Base-by-base conservation (phyloP, 257 asterid genomes). In the Dorcoceras hygrometricum region DNA sequence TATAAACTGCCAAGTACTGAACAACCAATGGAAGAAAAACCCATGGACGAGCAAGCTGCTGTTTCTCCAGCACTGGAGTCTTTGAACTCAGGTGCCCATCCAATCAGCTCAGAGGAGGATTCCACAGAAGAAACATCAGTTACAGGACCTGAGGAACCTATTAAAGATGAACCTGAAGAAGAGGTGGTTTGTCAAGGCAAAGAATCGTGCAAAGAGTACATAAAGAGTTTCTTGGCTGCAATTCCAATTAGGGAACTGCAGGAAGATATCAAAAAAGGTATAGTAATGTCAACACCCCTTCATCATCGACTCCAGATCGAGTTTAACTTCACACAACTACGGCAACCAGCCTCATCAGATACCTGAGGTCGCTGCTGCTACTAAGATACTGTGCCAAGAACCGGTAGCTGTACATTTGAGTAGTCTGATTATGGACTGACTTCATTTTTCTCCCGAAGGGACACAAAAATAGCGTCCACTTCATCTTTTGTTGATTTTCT, bases 241-340 rank as follows among this genome's bases (percentile, higher is more conserved):
- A 93, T 93, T 63, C 99, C 99, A 0, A 86, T 90, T 23, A 83
- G 99, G 65, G 99, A 93, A 74, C 85, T 93, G 54, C 88, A 86
- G 77, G 85, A 78, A 8, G 97, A 93, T 74, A 82, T 88, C 62
- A 90, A 86, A 85, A 90, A 82, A 70, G 99, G 99, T 32, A 64
- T 86, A 81, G 65, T 79, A 16, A 76, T 68, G 68, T 80, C 96
- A 31, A 78, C 87, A 0, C 95, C 90, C 7, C 79, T 93, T 73
- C 95, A 93, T 76, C 98, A 93, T 32, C 86, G 95, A 29, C 81
- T 93, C 23, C 99, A 90, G 88, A 90, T 93, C 27, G 99, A 93
- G 79, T 83, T 93, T 67, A 96, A 93, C 78, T 93, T 76, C 79
- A 90, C 97, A 3, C 67, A 78, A 23, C 55, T 56, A 31, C 83